These are phyloP conservation scores for Gillenia trifoliata DNA, from an alignment of 306 rosid species.

Conservation along the genomic window DNA sequence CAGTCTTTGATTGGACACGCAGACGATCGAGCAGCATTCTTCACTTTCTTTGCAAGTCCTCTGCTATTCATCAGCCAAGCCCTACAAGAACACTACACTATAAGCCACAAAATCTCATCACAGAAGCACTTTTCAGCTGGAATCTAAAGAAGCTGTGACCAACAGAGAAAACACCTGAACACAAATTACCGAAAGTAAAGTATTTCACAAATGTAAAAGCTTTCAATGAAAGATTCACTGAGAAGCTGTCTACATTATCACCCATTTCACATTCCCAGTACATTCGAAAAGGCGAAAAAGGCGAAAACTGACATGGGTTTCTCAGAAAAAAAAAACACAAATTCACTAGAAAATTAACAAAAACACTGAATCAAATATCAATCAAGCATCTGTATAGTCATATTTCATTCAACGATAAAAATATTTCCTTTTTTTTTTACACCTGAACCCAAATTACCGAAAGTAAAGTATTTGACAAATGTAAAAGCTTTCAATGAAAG, in stretches of 20 bases:
- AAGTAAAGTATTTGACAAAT: too few species aligned
- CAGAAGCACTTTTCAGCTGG: background rate
- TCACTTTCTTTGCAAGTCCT: constrained; percentile 82
- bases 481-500: too few species aligned
- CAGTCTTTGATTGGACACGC: constrained; percentile 60
- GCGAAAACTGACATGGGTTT: background rate
- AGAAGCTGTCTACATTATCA: background rate
- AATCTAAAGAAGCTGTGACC: background rate
- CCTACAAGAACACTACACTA: constrained; percentile 31
- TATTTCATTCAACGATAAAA: too few species aligned
- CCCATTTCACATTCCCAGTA: background rate
- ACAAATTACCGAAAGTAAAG: background rate
- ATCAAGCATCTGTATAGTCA: too few species aligned
- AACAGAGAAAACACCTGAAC: background rate
- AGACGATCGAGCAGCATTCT: constrained; percentile 38
- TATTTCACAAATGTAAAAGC: too few species aligned
- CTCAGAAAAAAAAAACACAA: background rate
- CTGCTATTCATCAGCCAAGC: constrained; percentile 68
- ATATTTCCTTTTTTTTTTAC: too few species aligned
- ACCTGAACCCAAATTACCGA: too few species aligned
- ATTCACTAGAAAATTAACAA: too few species aligned
- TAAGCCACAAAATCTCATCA: background rate
- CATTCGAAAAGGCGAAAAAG: background rate
- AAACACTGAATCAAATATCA: background rate
- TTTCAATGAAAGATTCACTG: too few species aligned